Conservation (phyloP, 257 asterid species). For the Solanum lignicaule region DNA sequence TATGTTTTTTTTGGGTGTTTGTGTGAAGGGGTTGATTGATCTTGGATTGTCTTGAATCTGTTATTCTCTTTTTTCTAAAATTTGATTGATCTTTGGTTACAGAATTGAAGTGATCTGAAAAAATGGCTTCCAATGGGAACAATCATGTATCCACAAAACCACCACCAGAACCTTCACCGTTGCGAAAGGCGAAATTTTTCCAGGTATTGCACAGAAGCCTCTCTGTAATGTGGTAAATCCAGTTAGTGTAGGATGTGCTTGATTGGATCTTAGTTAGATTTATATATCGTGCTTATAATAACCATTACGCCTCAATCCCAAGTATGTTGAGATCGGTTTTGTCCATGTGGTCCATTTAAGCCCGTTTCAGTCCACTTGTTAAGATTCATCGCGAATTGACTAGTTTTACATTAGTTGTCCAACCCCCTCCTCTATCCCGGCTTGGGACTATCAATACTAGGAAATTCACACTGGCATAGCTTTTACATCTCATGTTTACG, state of each 20-base stretch:
- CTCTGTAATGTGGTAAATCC: neutral
- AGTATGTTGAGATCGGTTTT: neutral
- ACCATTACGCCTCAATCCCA: neutral
- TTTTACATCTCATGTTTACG: neutral
- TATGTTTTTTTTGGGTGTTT: neutral
- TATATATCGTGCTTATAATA: neutral
- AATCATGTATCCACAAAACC: slow-evolving; percentile 27
- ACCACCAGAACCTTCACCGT: slow-evolving; percentile 79
- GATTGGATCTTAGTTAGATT: neutral
- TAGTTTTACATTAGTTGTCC: neutral
- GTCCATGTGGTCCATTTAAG: neutral
- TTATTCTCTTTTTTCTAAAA: neutral
- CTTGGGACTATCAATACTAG: neutral
- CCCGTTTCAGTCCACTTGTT: neutral
- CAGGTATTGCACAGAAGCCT: slow-evolving; percentile 22
- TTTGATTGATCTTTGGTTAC: neutral
- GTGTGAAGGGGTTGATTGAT: neutral
- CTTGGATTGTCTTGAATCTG: neutral
- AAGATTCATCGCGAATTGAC: neutral
- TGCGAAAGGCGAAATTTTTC: slow-evolving; percentile 62
- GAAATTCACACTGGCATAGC: neutral
- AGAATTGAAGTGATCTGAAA: neutral
- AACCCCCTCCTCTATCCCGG: neutral
- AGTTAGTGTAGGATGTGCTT: neutral
- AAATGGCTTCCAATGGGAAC: slow-evolving; percentile 45